A percentile compares a stretch with the other conserved stretches of the same genome.
phyloP scores from a whole-genome alignment of 805 yeast species.

The Debaryomyces hansenii region DNA sequence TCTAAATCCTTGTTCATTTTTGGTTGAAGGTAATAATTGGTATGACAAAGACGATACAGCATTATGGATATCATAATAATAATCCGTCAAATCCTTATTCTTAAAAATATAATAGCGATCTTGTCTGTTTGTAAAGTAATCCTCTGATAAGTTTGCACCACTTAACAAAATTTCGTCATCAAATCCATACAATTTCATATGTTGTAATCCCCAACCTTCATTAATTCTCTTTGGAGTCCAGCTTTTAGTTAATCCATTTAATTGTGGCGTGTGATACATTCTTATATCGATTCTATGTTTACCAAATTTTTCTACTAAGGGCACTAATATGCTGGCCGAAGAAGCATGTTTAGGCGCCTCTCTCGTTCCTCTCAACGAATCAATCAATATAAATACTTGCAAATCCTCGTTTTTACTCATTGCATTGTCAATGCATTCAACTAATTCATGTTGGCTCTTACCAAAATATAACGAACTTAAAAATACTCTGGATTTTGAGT shows the following conservation, averaged over 20 bases:
- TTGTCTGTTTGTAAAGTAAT: slow-evolving; percentile 92
- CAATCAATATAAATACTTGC: slow-evolving; percentile 72
- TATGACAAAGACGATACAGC: slow-evolving; percentile 73
- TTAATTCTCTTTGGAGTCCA: slow-evolving; percentile 80
- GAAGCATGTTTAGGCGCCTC: slow-evolving; percentile 75
- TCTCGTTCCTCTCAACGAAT: slow-evolving; percentile 89
- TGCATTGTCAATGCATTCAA: slow-evolving; percentile 62
- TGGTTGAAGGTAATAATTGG: slow-evolving; percentile 48
- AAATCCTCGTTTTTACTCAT: slow-evolving; percentile 58
- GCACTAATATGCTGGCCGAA: slow-evolving; percentile 72
- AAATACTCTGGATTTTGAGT: slow-evolving; percentile 68
- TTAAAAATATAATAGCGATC: slow-evolving; percentile 84
- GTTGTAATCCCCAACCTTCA: slow-evolving; percentile 93
- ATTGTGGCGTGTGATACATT: slow-evolving; percentile 87
- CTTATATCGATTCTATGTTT: slow-evolving; percentile 71
- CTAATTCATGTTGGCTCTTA: slow-evolving; percentile 72
- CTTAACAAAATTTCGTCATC: slow-evolving; percentile 85
- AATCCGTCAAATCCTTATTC: slow-evolving; percentile 58
- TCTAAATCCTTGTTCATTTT: slow-evolving; percentile 48
- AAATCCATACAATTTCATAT: slow-evolving; percentile 95
- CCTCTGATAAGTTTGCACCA: slow-evolving; percentile 90
- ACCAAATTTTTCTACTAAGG: slow-evolving; percentile 64
- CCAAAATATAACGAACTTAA: slow-evolving; percentile 88
- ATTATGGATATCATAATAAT: slow-evolving; percentile 69
- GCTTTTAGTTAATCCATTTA: slow-evolving; percentile 62